Evolutionary conservation across 345 rosid species (phyloP).

Genomic region (Microcos paniculata): DNA sequence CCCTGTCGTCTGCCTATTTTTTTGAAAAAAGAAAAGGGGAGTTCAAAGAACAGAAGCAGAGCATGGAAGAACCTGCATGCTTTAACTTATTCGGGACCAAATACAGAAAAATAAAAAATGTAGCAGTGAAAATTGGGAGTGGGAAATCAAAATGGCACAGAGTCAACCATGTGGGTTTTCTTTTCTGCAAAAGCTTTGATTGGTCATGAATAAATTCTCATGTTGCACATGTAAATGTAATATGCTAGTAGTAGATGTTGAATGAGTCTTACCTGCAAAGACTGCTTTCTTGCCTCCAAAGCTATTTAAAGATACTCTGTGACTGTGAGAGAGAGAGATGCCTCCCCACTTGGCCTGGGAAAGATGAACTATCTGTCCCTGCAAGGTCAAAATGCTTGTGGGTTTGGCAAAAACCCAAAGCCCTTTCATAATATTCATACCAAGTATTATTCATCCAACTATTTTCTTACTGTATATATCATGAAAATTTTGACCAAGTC

Average conservation of each 20-base stretch:
- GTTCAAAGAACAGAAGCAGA: not conserved
- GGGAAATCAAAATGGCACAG: not conserved
- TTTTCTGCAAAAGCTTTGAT: not conserved
- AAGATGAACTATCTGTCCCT: too few species aligned
- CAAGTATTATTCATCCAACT: not conserved
- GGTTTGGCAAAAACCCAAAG: conserved; percentile 24
- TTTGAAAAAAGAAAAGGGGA: not conserved
- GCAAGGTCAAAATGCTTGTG: too few species aligned
- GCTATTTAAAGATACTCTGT: not conserved
- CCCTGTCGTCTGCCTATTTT: conserved; percentile 1
- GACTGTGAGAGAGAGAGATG: not conserved
- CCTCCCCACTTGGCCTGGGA: not conserved
- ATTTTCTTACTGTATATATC: not conserved
- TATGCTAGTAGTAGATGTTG: not conserved
- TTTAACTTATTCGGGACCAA: not conserved
- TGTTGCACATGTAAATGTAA: not conserved
- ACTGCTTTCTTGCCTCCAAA: not conserved
- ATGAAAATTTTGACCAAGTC: not conserved
- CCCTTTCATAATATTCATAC: not conserved
- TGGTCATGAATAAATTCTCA: not conserved
- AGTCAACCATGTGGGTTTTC: not conserved
- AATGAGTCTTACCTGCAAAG: not conserved
- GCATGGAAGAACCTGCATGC: not conserved
- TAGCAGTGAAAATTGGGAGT: not conserved
- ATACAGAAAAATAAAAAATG: not conserved